Evolutionary conservation across 306 rosid genomes (phyloP).

Genomic region (Cucumis cinereus): DNA sequence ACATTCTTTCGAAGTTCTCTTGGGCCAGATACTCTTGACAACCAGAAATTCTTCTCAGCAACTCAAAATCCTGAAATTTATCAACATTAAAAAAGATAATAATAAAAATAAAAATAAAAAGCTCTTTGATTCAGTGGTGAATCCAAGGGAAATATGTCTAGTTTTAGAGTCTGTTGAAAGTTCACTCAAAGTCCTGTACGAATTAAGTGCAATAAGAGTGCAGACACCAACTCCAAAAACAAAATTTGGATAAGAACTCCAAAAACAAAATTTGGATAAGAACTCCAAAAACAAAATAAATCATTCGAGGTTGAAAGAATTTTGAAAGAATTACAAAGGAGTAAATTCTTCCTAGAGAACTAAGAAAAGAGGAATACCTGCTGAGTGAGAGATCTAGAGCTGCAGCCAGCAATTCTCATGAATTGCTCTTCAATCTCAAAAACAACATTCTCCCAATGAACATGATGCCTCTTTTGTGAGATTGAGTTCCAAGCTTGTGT

Average conservation of each 20-base stretch:
- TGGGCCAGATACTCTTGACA: slow-evolving; percentile 52
- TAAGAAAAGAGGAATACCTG: slow-evolving; percentile 35
- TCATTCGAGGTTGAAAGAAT: too few species aligned
- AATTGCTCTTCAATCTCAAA: slow-evolving; percentile 67
- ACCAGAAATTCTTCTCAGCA: slow-evolving; percentile 69
- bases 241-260: too few species aligned
- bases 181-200: neutral
- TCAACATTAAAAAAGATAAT: neutral
- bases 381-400: slow-evolving; percentile 60
- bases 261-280: too few species aligned
- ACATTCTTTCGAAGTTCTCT: slow-evolving; percentile 82
- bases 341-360: neutral
- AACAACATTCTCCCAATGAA: slow-evolving; percentile 58
- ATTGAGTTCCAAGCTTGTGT: slow-evolving; percentile 62
- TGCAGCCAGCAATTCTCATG: slow-evolving; percentile 61
- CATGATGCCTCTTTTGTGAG: slow-evolving; percentile 47
- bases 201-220: neutral
- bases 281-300: neutral
- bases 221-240: too few species aligned
- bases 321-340: neutral
- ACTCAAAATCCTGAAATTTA: slow-evolving; percentile 61
- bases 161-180: neutral
- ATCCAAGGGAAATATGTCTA: neutral
- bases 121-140: neutral
- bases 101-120: neutral